Evolutionary conservation across 169 alveolate genomes (phyloP), one percentile per base, ranked within the genome.

Genomic region (Haemoproteus tartakovskyi): DNA sequence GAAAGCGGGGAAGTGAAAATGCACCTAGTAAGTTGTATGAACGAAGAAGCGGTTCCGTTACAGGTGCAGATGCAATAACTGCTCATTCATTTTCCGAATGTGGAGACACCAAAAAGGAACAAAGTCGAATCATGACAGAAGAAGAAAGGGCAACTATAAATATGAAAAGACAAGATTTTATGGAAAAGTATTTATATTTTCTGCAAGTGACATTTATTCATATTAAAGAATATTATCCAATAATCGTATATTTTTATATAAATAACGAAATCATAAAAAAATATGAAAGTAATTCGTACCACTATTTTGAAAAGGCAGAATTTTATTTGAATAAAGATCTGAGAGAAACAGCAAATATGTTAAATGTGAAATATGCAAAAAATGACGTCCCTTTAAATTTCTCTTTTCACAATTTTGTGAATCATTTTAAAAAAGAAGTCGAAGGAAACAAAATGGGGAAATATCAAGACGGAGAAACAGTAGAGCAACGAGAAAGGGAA

Each of bases 161-260:
- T 8, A 33, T 8, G 19, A 67, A 59, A 22, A 36, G 62, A 54
- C 12, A 19, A 9, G 74, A 67, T 16, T 67, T 67, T 36, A 67
- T 67, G 82, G 41, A 27, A 24, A 67, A 52, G 40, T 67, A 52
- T 46, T 46, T 67, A 52, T 67, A 41, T 54, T 67, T 67, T 33
- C 51, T 67, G 40, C 82, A 67, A 54, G 24, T 67, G 3, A 52
- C 56, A 5, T 67, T 67, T 38, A 54, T 41, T 40, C 74, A 61
- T 8, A 67, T 67, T 2, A 67, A 54, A 47, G 56, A 67, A 52
- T 54, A 54, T 14, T 54, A 67, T n/a, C 82, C 82, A 0, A 46
- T 67, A 38, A 67, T 67, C 18, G 30, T 67, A 43, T 47, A 54
- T 18, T 67, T 70, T 2, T 67, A 67, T 67, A 54, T 67, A 27